Conservation (phyloP, 495 filamentous ascomycete genomes). For the Clavariopsis aquatica region DNA sequence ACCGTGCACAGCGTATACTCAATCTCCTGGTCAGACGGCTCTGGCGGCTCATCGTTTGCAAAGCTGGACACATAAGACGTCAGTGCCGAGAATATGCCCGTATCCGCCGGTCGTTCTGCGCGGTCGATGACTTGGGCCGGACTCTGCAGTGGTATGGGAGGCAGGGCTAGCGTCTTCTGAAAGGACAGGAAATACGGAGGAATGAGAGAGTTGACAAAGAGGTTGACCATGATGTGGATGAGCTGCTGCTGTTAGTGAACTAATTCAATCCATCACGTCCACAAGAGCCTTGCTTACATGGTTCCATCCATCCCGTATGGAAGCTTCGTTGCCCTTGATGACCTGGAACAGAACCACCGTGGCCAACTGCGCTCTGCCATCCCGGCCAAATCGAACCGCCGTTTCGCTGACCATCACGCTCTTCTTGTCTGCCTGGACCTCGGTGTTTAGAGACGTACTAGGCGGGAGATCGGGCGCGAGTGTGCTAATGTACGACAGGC, state of each 20-base stretch:
- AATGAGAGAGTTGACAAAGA: constrained; percentile 94
- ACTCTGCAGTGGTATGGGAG: constrained; percentile 83
- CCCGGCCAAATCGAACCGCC: constrained; percentile 92
- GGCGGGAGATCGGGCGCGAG: constrained; percentile 71
- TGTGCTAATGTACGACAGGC: constrained; percentile 85
- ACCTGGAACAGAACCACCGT: constrained; percentile 93
- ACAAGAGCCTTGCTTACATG: constrained; percentile 59
- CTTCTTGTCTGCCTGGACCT: constrained; percentile 87
- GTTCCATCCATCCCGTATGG: constrained; percentile 78
- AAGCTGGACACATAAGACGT: constrained; percentile 98
- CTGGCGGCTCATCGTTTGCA: constrained; percentile 94
- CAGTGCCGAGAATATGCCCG: constrained; percentile 87
- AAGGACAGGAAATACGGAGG: constrained; percentile 78
- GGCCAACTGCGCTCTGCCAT: constrained; percentile 89
- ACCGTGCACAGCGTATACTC: constrained; percentile 93
- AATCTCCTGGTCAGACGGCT: constrained; percentile 94
- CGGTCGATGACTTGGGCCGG: constrained; percentile 95
- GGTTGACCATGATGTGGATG: constrained; percentile 86
- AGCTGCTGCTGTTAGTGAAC: constrained; percentile 55
- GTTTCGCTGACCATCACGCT: constrained; percentile 99
- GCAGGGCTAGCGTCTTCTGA: constrained; percentile 68
- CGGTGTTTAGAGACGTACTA: constrained; percentile 89
- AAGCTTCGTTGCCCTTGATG: constrained; percentile 75
- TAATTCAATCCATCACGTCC: neutral
- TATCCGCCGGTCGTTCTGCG: constrained; percentile 70